A percentile compares a stretch with the other conserved stretches of the same genome.
Evolutionary conservation across 371 early-diverging fungal species (phyloP).

Genomic region (Mucor circinelloides): DNA sequence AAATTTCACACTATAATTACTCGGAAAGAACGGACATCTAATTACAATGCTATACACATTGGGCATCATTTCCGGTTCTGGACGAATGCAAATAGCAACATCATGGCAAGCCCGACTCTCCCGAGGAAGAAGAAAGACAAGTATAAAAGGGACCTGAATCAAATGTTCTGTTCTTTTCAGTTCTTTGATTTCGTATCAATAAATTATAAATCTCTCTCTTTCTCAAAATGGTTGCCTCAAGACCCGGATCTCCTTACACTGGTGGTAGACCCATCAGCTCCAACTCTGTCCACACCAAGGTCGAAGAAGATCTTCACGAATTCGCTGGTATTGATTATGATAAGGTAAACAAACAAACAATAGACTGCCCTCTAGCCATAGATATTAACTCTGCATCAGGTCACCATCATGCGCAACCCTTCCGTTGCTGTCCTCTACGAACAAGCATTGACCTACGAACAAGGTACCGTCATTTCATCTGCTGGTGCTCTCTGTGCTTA

Average conservation of each 20-base stretch:
- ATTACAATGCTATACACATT: background rate
- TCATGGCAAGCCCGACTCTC: slow-evolving; percentile 4
- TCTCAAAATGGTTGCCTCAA: slow-evolving; percentile 30
- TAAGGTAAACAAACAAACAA: slow-evolving; percentile 31
- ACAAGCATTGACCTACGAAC: slow-evolving; percentile 88
- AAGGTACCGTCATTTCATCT: slow-evolving; percentile 88
- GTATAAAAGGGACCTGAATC: background rate
- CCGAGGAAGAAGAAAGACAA: slow-evolving; percentile 1
- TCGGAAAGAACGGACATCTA: slow-evolving; percentile 9
- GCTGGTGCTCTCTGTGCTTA: slow-evolving; percentile 91
- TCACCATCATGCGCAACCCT: slow-evolving; percentile 68
- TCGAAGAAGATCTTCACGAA: slow-evolving; percentile 56
- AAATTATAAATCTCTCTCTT: background rate
- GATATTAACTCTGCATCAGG: slow-evolving; percentile 22
- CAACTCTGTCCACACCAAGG: slow-evolving; percentile 44
- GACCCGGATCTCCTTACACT: slow-evolving; percentile 49
- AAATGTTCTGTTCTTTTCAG: background rate
- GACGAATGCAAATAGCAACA: slow-evolving; percentile 3
- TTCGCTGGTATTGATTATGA: slow-evolving; percentile 58
- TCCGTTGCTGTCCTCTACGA: slow-evolving; percentile 91
- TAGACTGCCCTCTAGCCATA: background rate
- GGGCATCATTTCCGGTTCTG: background rate
- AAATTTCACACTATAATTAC: background rate
- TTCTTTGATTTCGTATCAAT: background rate
- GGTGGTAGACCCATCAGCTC: slow-evolving; percentile 41